These are phyloP conservation scores for Yamadazyma sp. DNA, from an alignment of 1,139 yeast genomes.

Conservation along the genomic window DNA sequence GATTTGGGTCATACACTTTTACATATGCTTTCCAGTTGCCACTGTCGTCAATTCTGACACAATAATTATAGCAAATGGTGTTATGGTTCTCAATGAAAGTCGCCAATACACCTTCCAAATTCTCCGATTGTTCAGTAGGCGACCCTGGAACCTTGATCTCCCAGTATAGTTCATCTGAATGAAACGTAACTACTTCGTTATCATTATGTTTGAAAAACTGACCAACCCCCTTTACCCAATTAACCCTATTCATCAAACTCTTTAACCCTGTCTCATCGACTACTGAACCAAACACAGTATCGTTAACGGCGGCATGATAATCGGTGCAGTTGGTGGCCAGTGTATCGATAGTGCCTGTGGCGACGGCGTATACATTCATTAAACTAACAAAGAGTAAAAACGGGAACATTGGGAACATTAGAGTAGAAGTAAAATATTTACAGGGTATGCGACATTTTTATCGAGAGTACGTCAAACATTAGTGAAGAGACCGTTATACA, in stretches of 20 bases:
- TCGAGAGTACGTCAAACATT: background rate
- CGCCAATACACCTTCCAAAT: slow-evolving; percentile 5
- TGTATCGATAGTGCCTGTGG: slow-evolving; percentile 4
- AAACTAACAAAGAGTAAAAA: slow-evolving; percentile 4
- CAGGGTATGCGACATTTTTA: background rate
- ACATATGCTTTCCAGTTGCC: slow-evolving; percentile 7
- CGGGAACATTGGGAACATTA: slow-evolving; percentile 4
- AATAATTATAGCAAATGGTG: slow-evolving; percentile 4
- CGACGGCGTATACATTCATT: slow-evolving; percentile 5
- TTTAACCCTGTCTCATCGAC: slow-evolving; percentile 3
- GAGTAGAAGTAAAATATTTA: slow-evolving; percentile 4
- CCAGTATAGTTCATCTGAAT: slow-evolving; percentile 4
- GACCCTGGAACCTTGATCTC: slow-evolving; percentile 6
- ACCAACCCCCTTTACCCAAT: slow-evolving; percentile 4
- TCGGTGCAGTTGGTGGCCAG: slow-evolving; percentile 5
- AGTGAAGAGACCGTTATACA: background rate
- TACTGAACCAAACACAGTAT: slow-evolving; percentile 5
- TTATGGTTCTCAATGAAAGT: slow-evolving; percentile 6
- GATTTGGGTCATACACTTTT: slow-evolving; percentile 3
- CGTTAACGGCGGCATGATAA: slow-evolving; percentile 4
- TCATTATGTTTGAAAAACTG: slow-evolving; percentile 1
- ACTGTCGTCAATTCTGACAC: slow-evolving; percentile 5
- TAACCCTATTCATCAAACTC: slow-evolving; percentile 4
- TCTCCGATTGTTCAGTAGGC: slow-evolving; percentile 6
- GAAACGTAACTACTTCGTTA: slow-evolving; percentile 2